Evolutionary conservation across 2,329 filamentous ascomycete species (phyloP).

Genomic region (Cercospora brassicicola): DNA sequence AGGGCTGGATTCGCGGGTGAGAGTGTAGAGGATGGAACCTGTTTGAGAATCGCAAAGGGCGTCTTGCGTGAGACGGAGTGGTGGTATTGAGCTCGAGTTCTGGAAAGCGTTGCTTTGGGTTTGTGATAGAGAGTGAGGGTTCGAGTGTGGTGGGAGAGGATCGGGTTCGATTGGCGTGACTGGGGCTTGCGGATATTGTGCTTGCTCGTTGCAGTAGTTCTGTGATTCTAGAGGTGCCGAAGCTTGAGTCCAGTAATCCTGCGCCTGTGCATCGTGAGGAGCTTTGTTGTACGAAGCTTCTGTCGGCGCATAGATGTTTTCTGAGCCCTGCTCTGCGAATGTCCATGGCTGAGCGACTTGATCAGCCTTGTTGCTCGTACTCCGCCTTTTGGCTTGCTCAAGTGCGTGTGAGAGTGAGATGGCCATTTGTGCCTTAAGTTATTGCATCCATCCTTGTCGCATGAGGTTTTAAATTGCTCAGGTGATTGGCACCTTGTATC

Average conservation of each 20-base stretch:
- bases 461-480: neutral
- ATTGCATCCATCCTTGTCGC: neutral
- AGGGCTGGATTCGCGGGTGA: conserved; percentile 21
- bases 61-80: conserved; percentile 24
- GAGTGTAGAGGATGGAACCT: conserved; percentile 19
- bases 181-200: neutral
- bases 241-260: neutral
- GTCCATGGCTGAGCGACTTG: conserved; percentile 7
- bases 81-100: conserved; percentile 20
- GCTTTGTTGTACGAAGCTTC: neutral
- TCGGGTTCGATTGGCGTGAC: conserved; percentile 23
- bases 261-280: neutral
- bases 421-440: conserved; percentile 15
- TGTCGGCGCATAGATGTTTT: conserved; percentile 15
- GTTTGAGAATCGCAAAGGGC: conserved; percentile 22
- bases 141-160: conserved; percentile 28
- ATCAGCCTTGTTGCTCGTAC: conserved; percentile 7
- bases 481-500: neutral
- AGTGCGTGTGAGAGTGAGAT: conserved; percentile 18
- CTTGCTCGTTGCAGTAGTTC: neutral
- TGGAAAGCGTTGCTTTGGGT: conserved; percentile 23
- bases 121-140: conserved; percentile 26
- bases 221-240: conserved; percentile 3
- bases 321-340: conserved; percentile 12
- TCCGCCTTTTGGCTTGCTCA: conserved; percentile 4